Evolutionary conservation across 495 filamentous ascomycete species (phyloP).

Genomic region (Cladorrhinum samala): DNA sequence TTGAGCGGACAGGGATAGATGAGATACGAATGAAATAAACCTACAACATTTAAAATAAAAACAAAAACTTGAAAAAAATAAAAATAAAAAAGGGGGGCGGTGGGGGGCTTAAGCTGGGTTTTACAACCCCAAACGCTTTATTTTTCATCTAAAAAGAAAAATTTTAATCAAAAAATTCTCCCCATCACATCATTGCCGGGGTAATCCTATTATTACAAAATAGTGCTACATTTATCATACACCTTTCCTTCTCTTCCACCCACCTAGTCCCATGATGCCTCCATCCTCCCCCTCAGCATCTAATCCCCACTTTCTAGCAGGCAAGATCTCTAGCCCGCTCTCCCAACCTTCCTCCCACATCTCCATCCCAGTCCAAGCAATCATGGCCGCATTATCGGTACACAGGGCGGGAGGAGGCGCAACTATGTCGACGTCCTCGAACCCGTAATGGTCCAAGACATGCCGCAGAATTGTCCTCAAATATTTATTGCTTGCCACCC

Average conservation of each 20-base stretch:
- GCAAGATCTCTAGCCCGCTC: conserved; percentile 51
- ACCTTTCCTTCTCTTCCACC: conserved; percentile 19
- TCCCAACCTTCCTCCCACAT: conserved; percentile 79
- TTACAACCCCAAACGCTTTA: no score
- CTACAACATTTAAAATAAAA: no score
- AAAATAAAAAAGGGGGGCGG: no score
- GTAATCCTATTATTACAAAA: no score
- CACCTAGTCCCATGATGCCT: conserved; percentile 40
- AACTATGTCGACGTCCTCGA: conserved; percentile 53
- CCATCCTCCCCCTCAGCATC: conserved; percentile 53
- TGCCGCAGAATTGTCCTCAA: conserved; percentile 60
- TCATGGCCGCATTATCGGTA: conserved; percentile 98
- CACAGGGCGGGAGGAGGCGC: conserved; percentile 72
- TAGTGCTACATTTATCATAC: neutral
- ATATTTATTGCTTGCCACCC: conserved; percentile 79
- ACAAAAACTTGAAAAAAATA: no score
- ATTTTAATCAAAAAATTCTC: neutral
- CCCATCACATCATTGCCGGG: neutral
- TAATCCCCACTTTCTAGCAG: conserved; percentile 71
- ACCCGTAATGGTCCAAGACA: conserved; percentile 59
- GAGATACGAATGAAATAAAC: neutral
- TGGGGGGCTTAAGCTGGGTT: no score
- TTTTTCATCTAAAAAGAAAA: no score
- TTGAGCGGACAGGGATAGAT: neutral
- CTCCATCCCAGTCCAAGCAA: conserved; percentile 88